Conservation (phyloP, 257 asterid species). For the Ophiorrhiza pumila region DNA sequence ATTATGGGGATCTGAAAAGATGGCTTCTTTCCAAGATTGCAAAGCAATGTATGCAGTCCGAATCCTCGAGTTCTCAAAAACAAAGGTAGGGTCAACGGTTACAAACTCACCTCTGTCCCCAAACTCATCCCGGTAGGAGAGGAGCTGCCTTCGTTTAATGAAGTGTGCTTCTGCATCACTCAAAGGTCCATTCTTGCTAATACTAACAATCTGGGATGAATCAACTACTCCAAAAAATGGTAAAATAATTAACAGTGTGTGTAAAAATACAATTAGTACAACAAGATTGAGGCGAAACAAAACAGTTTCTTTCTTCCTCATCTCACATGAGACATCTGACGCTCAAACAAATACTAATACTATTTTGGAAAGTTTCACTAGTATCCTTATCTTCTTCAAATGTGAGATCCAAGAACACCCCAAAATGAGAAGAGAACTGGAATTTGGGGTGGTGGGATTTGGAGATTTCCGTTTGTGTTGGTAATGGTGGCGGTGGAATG, state of each 20-base stretch:
- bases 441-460: conserved; percentile 13
- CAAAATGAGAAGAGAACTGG: conserved; percentile 12
- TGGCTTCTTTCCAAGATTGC: conserved; percentile 89
- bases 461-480: conserved; percentile 28
- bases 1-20: conserved; percentile 75
- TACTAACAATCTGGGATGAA: conserved; percentile 18
- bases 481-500: conserved; percentile 6
- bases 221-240: conserved; percentile 16
- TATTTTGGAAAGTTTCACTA: neutral
- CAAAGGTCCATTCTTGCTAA: conserved; percentile 46
- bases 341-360: conserved; percentile 7
- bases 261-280: conserved; percentile 5
- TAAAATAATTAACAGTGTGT: conserved; percentile 17
- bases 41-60: conserved; percentile 71
- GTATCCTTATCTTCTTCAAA: neutral
- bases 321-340: conserved; percentile 79
- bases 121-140: conserved; percentile 71
- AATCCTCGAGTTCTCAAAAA: conserved; percentile 60
- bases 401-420: conserved; percentile 13
- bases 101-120: conserved; percentile 77
- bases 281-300: conserved; percentile 18
- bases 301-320: conserved; percentile 45
- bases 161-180: conserved; percentile 49
- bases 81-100: conserved; percentile 58
- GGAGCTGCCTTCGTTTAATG: conserved; percentile 61